phyloP scores from a whole-genome alignment of 192 early-diverging fungal species.

The Mortierella alpina region DNA sequence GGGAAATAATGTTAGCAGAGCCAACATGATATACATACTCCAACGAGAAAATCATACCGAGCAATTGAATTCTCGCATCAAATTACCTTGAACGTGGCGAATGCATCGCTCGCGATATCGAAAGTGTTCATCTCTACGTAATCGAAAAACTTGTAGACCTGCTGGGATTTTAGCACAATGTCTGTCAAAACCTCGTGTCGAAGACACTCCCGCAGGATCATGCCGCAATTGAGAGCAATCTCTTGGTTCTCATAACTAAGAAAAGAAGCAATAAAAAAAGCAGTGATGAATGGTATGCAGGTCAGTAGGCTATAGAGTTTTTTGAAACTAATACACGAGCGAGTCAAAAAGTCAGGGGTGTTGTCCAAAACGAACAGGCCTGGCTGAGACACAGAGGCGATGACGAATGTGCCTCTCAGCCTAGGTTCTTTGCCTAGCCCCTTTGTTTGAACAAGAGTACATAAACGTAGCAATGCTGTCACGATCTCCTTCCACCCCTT shows the following conservation, averaged over 20 bases:
- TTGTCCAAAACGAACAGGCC: not conserved
- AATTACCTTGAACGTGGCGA: constrained; percentile 92
- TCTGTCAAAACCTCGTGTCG: constrained; percentile 93
- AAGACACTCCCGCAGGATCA: constrained; percentile 96
- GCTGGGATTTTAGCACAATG: constrained; percentile 82
- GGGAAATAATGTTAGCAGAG: not conserved
- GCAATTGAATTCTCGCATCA: not conserved
- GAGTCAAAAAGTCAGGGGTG: constrained; percentile 4
- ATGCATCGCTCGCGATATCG: constrained; percentile 98
- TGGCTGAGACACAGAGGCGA: too few relatives aligned
- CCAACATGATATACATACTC: not conserved
- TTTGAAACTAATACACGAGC: not conserved
- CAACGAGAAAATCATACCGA: too few relatives aligned
- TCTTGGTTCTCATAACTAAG: constrained; percentile 93
- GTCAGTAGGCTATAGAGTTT: not conserved
- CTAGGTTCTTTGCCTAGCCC: constrained; percentile 3
- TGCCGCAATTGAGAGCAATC: constrained; percentile 96
- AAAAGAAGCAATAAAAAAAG: not conserved
- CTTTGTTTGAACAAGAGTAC: constrained; percentile 9
- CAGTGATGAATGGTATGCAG: not conserved
- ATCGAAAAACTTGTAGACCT: constrained; percentile 94
- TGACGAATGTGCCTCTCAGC: too few relatives aligned
- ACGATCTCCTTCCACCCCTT: constrained; percentile 7
- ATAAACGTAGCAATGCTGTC: constrained; percentile 9
- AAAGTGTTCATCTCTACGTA: constrained; percentile 98